Evolutionary conservation across 768 basidiomycete species (phyloP).

Genomic region (Tulasnella sp.): DNA sequence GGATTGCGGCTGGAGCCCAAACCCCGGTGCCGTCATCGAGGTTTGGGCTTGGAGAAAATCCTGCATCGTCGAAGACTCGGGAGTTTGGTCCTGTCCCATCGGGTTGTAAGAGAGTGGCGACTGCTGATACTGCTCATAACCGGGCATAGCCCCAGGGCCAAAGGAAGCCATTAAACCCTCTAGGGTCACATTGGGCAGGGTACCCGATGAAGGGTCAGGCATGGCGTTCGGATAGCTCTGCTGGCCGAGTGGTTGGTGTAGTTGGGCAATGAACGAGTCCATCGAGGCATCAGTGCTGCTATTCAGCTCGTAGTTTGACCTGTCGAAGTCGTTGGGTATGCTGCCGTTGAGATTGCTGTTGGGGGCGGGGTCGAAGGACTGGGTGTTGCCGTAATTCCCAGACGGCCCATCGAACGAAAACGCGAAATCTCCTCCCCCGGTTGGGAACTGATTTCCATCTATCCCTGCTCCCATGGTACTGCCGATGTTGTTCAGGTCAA

Average conservation of each 20-base stretch:
- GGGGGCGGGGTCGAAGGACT: slow-evolving; percentile 5
- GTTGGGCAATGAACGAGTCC: slow-evolving; percentile 14
- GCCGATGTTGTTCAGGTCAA: slow-evolving; percentile 21
- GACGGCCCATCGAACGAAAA: background rate
- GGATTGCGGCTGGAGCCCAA: slow-evolving; percentile 21
- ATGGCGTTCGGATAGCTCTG: background rate
- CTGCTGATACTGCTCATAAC: background rate
- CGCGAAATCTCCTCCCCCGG: background rate
- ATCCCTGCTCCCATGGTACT: background rate
- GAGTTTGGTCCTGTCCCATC: background rate
- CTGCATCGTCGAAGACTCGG: background rate
- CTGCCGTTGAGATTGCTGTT: background rate
- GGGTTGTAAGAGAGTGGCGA: background rate
- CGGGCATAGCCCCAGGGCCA: background rate
- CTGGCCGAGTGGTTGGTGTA: background rate
- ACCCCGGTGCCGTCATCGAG: slow-evolving; percentile 24
- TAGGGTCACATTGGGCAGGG: slow-evolving; percentile 7
- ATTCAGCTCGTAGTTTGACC: background rate
- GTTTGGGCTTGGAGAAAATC: slow-evolving; percentile 26
- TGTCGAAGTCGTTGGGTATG: background rate
- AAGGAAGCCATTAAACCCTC: slow-evolving; percentile 1
- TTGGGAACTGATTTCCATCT: background rate
- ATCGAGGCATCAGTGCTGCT: background rate
- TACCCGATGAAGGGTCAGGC: slow-evolving; percentile 11
- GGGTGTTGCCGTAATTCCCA: background rate